Evolutionary conservation across 192 early-diverging fungal species (phyloP).

Genomic region (Rhizophagus clarus): DNA sequence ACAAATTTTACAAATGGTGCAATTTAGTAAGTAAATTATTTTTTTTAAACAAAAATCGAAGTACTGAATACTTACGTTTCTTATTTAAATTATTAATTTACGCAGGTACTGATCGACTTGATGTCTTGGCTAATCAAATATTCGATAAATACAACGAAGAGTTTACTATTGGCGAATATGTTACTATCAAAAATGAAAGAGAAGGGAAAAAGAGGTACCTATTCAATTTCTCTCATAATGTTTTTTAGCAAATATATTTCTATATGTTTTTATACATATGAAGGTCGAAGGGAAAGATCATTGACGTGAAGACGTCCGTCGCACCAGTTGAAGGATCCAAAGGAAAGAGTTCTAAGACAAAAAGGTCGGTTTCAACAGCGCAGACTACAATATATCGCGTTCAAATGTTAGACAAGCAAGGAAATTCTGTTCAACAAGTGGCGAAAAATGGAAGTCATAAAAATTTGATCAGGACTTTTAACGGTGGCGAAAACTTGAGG

Average conservation of each 20-base stretch:
- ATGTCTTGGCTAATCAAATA: slow-evolving; percentile 33
- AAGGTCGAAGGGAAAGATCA: not conserved
- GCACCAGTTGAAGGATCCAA: not conserved
- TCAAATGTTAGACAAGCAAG: slow-evolving; percentile 57
- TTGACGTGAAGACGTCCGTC: not conserved
- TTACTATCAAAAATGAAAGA: not conserved
- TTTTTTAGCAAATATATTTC: not conserved
- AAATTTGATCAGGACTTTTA: slow-evolving; percentile 37
- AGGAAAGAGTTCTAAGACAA: not conserved
- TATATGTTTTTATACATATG: not conserved
- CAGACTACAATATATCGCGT: slow-evolving; percentile 31
- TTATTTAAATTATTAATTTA: slow-evolving; percentile 22
- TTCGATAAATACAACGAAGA: slow-evolving; percentile 6
- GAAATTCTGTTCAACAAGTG: slow-evolving; percentile 25
- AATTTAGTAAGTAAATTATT: slow-evolving; percentile 70
- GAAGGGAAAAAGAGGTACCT: not conserved
- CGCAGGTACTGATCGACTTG: slow-evolving; percentile 43
- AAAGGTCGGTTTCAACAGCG: not conserved
- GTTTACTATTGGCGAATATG: not conserved
- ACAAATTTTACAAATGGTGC: slow-evolving; percentile 62
- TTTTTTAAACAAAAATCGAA: slow-evolving; percentile 44
- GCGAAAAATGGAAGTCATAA: slow-evolving; percentile 48
- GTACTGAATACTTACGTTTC: slow-evolving; percentile 33
- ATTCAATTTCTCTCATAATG: not conserved
- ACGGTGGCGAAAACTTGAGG: slow-evolving; percentile 43